Evolutionary conservation across 108 stramenopile species (phyloP).

Genomic region (Epithemia pelagica): DNA sequence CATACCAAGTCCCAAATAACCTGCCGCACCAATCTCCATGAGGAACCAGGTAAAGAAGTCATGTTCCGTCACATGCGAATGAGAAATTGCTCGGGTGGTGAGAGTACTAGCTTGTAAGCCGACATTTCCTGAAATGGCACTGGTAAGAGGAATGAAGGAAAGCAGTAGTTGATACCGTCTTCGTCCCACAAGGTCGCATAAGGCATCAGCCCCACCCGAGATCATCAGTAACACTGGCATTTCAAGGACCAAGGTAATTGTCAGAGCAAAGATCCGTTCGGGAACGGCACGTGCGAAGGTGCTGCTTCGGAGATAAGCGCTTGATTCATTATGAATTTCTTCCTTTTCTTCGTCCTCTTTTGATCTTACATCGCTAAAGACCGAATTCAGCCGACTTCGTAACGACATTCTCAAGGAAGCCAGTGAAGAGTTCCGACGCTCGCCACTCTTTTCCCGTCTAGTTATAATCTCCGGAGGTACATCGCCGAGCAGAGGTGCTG

Average conservation of each 20-base stretch:
- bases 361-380: constrained; percentile 38
- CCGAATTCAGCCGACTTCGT: constrained; percentile 19
- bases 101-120: constrained; percentile 59
- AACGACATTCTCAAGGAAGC: neutral
- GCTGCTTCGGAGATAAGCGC: constrained; percentile 23
- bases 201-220: constrained; percentile 44
- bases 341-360: constrained; percentile 11
- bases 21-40: constrained; percentile 46
- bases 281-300: constrained; percentile 49
- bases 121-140: constrained; percentile 65
- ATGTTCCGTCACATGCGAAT: constrained; percentile 31
- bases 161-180: constrained; percentile 44
- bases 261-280: constrained; percentile 46
- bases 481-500: constrained; percentile 11
- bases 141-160: constrained; percentile 42
- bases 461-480: constrained; percentile 16
- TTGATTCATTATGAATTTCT: constrained; percentile 23
- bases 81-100: constrained; percentile 50
- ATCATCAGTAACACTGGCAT: constrained; percentile 57
- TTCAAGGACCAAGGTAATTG: constrained; percentile 51
- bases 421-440: constrained; percentile 6
- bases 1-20: constrained; percentile 42
- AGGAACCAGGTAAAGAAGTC: constrained; percentile 40
- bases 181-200: constrained; percentile 51
- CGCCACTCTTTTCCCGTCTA: neutral